These are phyloP conservation scores for Hylodesmum podocarpum DNA, from an alignment of 306 rosid species.

Conservation along the genomic window DNA sequence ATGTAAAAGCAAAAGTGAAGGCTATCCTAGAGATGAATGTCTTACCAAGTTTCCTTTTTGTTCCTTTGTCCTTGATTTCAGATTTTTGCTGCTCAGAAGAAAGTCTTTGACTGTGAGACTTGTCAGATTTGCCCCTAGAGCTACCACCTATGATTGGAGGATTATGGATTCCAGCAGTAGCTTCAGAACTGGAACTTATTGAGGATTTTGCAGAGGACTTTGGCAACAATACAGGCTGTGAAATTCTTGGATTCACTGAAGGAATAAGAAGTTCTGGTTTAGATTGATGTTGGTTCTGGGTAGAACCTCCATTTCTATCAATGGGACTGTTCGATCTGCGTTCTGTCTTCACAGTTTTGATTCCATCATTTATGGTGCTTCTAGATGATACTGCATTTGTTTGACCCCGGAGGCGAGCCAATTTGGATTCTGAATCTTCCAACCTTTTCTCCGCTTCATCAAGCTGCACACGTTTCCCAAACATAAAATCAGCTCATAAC, in stretches of 20 bases:
- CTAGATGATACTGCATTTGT: constrained; percentile 28
- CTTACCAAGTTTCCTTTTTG: constrained; percentile 80
- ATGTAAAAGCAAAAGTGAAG: not conserved
- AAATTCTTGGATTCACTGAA: constrained; percentile 51
- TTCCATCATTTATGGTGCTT: constrained; percentile 30
- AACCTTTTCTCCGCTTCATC: constrained; percentile 72
- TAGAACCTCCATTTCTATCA: constrained; percentile 39
- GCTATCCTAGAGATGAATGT: constrained; percentile 11
- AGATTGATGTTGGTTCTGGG: constrained; percentile 38
- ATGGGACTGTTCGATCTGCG: constrained; percentile 56
- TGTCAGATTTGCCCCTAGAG: constrained; percentile 49
- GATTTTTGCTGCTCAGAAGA: constrained; percentile 44
- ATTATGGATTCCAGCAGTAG: constrained; percentile 36
- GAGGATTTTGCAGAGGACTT: constrained; percentile 46
- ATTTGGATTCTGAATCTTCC: constrained; percentile 57
- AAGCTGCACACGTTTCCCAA: constrained; percentile 55
- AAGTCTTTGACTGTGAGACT: constrained; percentile 31
- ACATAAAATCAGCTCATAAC: constrained; percentile 28
- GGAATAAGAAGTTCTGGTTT: constrained; percentile 79
- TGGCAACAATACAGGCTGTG: constrained; percentile 38
- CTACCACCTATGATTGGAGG: constrained; percentile 32
- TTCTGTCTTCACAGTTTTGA: constrained; percentile 56
- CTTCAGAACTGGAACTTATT: constrained; percentile 38
- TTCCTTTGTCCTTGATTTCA: constrained; percentile 60
- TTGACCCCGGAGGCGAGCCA: constrained; percentile 77